phyloP scores from a whole-genome alignment of 495 filamentous ascomycete species.

The Penicillium manginii region DNA sequence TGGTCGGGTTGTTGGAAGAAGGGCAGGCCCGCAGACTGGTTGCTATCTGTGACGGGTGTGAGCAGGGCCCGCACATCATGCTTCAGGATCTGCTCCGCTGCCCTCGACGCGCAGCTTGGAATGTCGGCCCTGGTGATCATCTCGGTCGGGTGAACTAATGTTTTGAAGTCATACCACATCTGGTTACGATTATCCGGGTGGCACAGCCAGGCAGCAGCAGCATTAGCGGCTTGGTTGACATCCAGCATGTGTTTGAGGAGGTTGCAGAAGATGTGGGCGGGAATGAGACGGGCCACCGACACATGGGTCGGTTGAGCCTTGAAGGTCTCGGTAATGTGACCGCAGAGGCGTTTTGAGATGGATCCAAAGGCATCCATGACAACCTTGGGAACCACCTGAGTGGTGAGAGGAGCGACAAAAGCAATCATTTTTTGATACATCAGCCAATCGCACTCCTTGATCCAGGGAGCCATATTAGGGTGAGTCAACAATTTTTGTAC shows the following conservation, averaged over 20 bases:
- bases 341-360: constrained; percentile 77
- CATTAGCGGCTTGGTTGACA: constrained; percentile 83
- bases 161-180: constrained; percentile 93
- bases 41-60: constrained; percentile 43
- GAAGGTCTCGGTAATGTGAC: constrained; percentile 78
- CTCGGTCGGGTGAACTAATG: constrained; percentile 69
- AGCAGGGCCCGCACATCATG: constrained; percentile 75
- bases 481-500: constrained; percentile 93
- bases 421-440: constrained; percentile 97
- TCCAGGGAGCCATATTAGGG: constrained; percentile 84
- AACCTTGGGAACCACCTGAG: constrained; percentile 84
- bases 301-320: constrained; percentile 81
- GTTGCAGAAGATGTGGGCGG: constrained; percentile 85
- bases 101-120: constrained; percentile 44
- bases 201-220: constrained; percentile 52
- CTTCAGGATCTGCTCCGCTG: constrained; percentile 68
- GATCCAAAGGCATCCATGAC: constrained; percentile 82
- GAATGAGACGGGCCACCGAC: constrained; percentile 79
- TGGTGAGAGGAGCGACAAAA: constrained; percentile 79
- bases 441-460: constrained; percentile 89
- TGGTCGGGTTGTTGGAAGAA: constrained; percentile 49
- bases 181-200: constrained; percentile 57
- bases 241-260: constrained; percentile 82
- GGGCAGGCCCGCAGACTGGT: constrained; percentile 33
- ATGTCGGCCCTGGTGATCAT: constrained; percentile 50